Evolutionary conservation across 371 early-diverging fungal genomes (phyloP), one percentile per base, ranked within the genome.

Genomic region (Haplosporangium sp.): DNA sequence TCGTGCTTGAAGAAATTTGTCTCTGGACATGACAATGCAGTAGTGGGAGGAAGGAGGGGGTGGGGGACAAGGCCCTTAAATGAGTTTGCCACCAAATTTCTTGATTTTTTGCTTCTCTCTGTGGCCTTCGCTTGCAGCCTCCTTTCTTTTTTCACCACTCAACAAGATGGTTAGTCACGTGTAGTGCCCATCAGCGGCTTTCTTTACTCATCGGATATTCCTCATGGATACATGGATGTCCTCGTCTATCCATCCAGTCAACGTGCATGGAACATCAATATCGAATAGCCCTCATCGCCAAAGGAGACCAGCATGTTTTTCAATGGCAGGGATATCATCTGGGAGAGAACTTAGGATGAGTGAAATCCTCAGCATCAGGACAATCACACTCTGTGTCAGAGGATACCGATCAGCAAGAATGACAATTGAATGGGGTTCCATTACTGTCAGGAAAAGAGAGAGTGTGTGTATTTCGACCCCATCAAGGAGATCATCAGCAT

Each of bases 141-240:
- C 20, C 58, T 58, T 58, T 58, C 58, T 58, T 51, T n/a, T 51
- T 51, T 6, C 58, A 45, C 48, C 56, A 55, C 62, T 45, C 60
- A 60, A 62, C 61, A 62, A 62, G 52, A 68, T 62, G 62, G 62
- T 68, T 61, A 62, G 69, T 62, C 62, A 62, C 62, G 52, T 57
- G 62, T 4, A 29, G 29, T 29, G 29, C 29, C 29, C 4, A 29
- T 29, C 29, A 29, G 29, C 29, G 29, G 29, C 29, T 29, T 29
- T 6, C 29, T n/a, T 9, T 10, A 38, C 18, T 42, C 42, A 61
- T 61, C 52, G 51, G 40, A 29, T n/a, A 21, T 55, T 38, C 4
- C 16, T 47, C 6, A 46, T 13, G 20, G 41, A 36, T 7, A 42
- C 55, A 29, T 29, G 29, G 29, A 29, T 29, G 29, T 29, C 50